Percentiles rank a stretch among this genome's conserved stretches.
Conservation (phyloP, 495 filamentous ascomycete genomes). For the Penicillium riverlandense region DNA sequence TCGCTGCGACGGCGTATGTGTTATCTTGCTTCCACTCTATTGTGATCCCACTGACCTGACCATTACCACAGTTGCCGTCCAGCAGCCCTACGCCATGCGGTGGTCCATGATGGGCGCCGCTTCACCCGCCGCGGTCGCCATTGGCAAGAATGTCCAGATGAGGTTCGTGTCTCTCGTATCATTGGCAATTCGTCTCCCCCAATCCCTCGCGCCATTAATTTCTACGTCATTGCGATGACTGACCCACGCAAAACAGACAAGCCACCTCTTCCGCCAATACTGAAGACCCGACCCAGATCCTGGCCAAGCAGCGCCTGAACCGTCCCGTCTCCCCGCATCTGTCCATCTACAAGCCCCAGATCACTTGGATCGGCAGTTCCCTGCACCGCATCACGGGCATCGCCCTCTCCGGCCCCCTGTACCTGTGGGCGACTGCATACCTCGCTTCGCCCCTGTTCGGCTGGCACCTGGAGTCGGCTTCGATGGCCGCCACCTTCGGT, state of each 20-base stretch:
- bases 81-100: conserved; percentile 41
- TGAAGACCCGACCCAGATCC: conserved; percentile 59
- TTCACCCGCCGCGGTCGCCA: conserved; percentile 37
- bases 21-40: not conserved
- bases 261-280: conserved; percentile 53
- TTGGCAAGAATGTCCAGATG: conserved; percentile 43
- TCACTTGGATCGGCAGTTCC: conserved; percentile 72
- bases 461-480: conserved; percentile 76
- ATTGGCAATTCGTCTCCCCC: not conserved
- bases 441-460: conserved; percentile 73
- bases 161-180: conserved; percentile 34
- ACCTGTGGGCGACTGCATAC: conserved; percentile 79
- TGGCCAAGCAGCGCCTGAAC: conserved; percentile 72
- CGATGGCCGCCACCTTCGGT: conserved; percentile 70
- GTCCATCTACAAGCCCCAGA: conserved; percentile 77
- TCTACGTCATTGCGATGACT: conserved; percentile 24
- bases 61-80: conserved; percentile 36
- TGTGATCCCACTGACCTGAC: not conserved
- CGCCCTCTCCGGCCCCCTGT: conserved; percentile 65
- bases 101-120: conserved; percentile 43
- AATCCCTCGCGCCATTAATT: not conserved
- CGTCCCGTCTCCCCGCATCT: conserved; percentile 90
- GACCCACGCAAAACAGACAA: conserved; percentile 19
- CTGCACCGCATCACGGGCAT: conserved; percentile 78
- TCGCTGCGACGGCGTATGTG: conserved; percentile 62